These are phyloP conservation scores for Trametopsis cervina DNA, from an alignment of 768 basidiomycete genomes.

Conservation along the genomic window DNA sequence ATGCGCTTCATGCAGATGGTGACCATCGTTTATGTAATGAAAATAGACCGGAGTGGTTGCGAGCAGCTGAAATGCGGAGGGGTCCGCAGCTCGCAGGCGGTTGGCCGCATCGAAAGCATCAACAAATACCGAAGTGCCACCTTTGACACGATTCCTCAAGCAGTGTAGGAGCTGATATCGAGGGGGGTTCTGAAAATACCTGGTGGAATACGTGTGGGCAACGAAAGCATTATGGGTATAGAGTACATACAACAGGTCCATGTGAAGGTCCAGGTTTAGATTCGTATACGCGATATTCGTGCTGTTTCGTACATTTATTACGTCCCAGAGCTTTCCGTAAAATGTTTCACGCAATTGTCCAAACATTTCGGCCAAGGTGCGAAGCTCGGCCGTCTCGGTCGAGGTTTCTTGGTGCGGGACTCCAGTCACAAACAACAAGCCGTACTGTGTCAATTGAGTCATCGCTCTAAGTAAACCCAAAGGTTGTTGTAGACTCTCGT, in stretches of 20 bases:
- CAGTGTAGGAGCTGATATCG: slow-evolving; percentile 92
- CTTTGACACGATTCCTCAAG: slow-evolving; percentile 74
- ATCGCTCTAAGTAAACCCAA: slow-evolving; percentile 50
- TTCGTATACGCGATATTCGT: slow-evolving; percentile 95
- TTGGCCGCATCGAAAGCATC: slow-evolving; percentile 68
- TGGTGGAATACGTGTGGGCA: background rate
- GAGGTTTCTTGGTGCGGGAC: slow-evolving; percentile 61
- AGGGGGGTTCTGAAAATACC: slow-evolving; percentile 89
- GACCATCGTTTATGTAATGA: slow-evolving; percentile 87
- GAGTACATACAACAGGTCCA: slow-evolving; percentile 77
- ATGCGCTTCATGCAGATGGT: slow-evolving; percentile 69
- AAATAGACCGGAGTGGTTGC: slow-evolving; percentile 65
- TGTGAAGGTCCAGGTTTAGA: slow-evolving; percentile 80
- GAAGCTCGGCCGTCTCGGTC: slow-evolving; percentile 58
- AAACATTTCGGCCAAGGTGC: slow-evolving; percentile 56
- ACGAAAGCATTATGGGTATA: background rate
- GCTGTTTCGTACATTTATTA: slow-evolving; percentile 65
- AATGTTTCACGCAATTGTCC: slow-evolving; percentile 81
- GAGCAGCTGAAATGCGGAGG: slow-evolving; percentile 53
- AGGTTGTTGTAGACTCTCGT: slow-evolving; percentile 39
- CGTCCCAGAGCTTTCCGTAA: slow-evolving; percentile 88
- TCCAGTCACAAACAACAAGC: slow-evolving; percentile 63
- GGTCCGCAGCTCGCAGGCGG: slow-evolving; percentile 38
- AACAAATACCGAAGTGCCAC: slow-evolving; percentile 83
- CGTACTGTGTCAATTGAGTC: slow-evolving; percentile 62